Base-by-base conservation (phyloP, 2,329 filamentous ascomycete genomes). In the Capronia americana region DNA sequence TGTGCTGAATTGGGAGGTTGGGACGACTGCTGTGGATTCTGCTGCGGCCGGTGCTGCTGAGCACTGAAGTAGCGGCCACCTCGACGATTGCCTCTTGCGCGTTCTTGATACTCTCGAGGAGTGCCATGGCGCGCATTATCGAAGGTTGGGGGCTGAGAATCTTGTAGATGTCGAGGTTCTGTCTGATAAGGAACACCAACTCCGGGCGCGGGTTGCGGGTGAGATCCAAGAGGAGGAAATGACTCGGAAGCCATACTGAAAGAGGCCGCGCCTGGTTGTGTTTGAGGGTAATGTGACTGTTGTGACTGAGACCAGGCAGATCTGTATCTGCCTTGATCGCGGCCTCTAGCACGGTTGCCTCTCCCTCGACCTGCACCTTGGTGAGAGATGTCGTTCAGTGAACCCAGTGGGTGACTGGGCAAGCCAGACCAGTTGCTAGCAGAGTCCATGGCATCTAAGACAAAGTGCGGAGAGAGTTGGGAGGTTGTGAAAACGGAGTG, bases 101-200 rank as follows among this genome's bases (percentile, higher is more conserved):
- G 68, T 20, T 69, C 68, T 46, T 69, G 68, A 57, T 65, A 69
- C 46, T 69, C 65, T n/a, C 68, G 55, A 10, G 68, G 62, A 34
- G 68, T 61, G n/a, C 55, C 62, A 51, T 63, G 64, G 11, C 57
- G 62, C 3, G 24, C 8, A 56, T 55, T 34, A n/a, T 63, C 24
- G 50, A 57, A 63, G 5, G 55, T 23, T 12, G 54, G 62, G 30
- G 32, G 23, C 48, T 61, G 58, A 48, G 50, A 23, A 28, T 41
- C 56, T 24, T 30, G 58, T 20, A 60, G 61, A 48, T 44, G 51
- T 17, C 59, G 57, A 17, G 41, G 17, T 32, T 20, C 30, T 12
- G 7, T 12, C 11, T 26, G 24, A 34, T 23, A 7, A 38, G 64
- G 24, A 50, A 41, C 38, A 24, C 20, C 6, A 11, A 51, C 58